Conservation (phyloP, 108 stramenopile species). For the Schizochytrium sp. region DNA sequence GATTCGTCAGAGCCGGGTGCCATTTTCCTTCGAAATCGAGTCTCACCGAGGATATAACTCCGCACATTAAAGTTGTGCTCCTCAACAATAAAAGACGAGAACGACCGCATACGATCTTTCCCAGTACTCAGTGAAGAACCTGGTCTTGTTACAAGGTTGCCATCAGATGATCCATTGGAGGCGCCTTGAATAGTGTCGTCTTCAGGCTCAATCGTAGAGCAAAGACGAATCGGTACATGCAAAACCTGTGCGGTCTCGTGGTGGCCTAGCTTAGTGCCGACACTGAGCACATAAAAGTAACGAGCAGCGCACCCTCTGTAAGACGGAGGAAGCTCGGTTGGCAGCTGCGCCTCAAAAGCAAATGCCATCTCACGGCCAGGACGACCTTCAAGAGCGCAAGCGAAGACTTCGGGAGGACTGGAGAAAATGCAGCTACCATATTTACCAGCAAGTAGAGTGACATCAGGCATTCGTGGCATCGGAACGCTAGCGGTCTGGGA, state of each 20-base stretch:
- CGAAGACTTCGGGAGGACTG: conserved; percentile 50
- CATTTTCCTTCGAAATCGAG: not conserved
- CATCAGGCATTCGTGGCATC: conserved; percentile 50
- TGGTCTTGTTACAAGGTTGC: no score
- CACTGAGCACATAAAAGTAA: conserved; percentile 50
- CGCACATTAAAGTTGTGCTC: conserved; percentile 34
- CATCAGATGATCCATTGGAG: not conserved
- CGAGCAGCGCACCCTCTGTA: conserved; percentile 13
- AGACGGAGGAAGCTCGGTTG: not conserved
- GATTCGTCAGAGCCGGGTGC: not conserved
- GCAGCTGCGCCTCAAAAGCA: conserved; percentile 30
- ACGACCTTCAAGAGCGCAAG: not conserved
- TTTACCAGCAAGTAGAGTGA: conserved; percentile 45
- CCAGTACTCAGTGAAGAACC: not conserved
- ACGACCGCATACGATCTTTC: conserved; percentile 31
- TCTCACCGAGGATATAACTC: conserved; percentile 53
- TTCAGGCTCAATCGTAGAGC: conserved; percentile 28
- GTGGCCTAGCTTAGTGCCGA: conserved; percentile 41
- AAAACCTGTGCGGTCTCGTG: conserved; percentile 42
- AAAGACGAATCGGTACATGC: conserved; percentile 51
- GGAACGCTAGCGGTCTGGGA: conserved; percentile 6
- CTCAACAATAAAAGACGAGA: conserved; percentile 50
- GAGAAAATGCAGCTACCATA: conserved; percentile 56
- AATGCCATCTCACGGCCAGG: conserved; percentile 25
- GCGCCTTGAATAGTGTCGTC: not conserved